Conservation (phyloP, 257 asterid genomes). For the Cruciata laevipes region DNA sequence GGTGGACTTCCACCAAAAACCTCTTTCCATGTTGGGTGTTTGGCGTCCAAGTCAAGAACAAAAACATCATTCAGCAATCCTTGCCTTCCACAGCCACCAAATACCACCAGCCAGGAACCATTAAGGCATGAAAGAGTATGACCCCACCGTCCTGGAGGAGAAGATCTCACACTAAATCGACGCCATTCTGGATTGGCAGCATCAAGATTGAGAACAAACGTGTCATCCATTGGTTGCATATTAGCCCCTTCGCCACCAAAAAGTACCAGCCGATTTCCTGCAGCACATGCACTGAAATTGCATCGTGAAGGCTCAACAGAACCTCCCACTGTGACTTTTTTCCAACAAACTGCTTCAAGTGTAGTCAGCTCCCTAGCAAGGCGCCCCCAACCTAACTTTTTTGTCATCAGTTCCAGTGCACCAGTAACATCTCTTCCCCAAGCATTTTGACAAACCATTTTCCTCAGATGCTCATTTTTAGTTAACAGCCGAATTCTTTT, state of each 20-base stretch:
- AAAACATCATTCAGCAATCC: constrained; percentile 81
- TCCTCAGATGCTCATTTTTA: constrained; percentile 70
- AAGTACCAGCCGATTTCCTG: constrained; percentile 70
- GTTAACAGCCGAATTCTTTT: constrained; percentile 68
- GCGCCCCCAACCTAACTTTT: constrained; percentile 80
- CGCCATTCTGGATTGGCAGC: constrained; percentile 70
- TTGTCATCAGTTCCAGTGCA: constrained; percentile 65
- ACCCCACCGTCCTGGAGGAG: constrained; percentile 97
- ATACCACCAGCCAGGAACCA: constrained; percentile 73
- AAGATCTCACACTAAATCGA: constrained; percentile 58
- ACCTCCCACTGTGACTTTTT: constrained; percentile 72
- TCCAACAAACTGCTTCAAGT: constrained; percentile 84
- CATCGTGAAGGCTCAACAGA: constrained; percentile 85
- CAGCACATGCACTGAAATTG: constrained; percentile 89
- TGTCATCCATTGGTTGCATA: constrained; percentile 96
- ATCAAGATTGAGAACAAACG: constrained; percentile 80
- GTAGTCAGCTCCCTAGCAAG: constrained; percentile 85
- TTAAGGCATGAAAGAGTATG: constrained; percentile 77
- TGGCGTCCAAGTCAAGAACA: constrained; percentile 73
- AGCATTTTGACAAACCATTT: constrained; percentile 88
- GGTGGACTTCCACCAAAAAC: constrained; percentile 74
- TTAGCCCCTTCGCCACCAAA: constrained; percentile 93
- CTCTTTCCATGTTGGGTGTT: constrained; percentile 86
- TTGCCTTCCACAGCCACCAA: constrained; percentile 82
- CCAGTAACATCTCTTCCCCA: constrained; percentile 93